Evolutionary conservation across 208 protist genomes (phyloP).

Genomic region (Acanthamoeba rhysodes): DNA sequence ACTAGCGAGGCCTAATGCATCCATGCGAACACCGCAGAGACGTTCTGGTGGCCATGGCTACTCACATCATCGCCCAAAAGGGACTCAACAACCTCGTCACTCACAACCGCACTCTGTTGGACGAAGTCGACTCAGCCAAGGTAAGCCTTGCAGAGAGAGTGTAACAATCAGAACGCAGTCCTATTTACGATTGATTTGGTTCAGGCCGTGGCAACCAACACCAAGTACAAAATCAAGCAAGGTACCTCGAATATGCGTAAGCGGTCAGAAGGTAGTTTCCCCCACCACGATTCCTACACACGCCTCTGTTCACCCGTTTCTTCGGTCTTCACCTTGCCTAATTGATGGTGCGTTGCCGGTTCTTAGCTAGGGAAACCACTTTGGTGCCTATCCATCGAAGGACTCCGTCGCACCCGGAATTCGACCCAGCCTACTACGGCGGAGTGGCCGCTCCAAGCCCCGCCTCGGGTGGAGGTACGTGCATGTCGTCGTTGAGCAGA

Average conservation of each 20-base stretch:
- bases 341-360: neutral
- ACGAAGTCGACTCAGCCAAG: slow-evolving; percentile 65
- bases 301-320: neutral
- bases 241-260: neutral
- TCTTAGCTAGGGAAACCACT: neutral
- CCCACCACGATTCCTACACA: neutral
- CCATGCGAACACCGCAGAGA: neutral
- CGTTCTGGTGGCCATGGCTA: slow-evolving; percentile 47
- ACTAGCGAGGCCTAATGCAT: too few relatives aligned
- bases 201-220: neutral
- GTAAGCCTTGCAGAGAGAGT: neutral
- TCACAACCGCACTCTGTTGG: slow-evolving; percentile 25
- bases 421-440: neutral
- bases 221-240: slow-evolving; percentile 35
- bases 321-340: neutral
- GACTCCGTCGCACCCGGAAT: neutral
- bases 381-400: slow-evolving; percentile 35
- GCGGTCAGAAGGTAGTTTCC: neutral
- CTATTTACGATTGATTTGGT: neutral
- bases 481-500: neutral
- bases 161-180: too few relatives aligned
- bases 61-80: slow-evolving; percentile 47
- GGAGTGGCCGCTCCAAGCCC: neutral
- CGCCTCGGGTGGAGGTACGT: neutral
- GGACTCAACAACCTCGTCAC: slow-evolving; percentile 37